Conservation (phyloP, 2,329 filamentous ascomycete genomes). For the Fusarium xylarioides region DNA sequence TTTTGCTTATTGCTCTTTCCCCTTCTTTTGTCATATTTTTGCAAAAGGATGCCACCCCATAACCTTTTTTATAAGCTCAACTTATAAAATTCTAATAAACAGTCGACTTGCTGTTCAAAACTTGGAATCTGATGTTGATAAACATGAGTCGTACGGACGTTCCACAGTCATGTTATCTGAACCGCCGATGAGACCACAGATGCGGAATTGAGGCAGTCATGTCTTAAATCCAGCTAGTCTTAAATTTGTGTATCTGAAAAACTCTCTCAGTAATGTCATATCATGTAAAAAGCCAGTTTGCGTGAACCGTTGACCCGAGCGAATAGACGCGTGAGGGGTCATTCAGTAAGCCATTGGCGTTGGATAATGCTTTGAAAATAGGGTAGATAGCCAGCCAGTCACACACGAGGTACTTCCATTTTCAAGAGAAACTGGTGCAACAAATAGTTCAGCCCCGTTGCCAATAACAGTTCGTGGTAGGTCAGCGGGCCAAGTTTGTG, state of each 20-base stretch:
- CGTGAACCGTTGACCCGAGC: not conserved
- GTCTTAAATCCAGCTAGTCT: no score
- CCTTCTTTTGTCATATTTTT: not conserved
- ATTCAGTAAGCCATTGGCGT: slow-evolving; percentile 77
- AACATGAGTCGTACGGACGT: not conserved
- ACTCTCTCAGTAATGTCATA: fast-evolving
- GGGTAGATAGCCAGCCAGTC: not conserved
- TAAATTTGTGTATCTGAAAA: not conserved
- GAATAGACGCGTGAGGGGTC: slow-evolving; percentile 79
- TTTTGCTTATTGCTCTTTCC: not conserved
- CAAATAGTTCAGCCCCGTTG: not conserved
- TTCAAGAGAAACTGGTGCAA: not conserved
- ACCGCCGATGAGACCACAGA: not conserved
- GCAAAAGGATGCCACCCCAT: not conserved
- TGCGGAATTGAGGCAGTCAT: not conserved
- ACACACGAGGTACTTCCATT: not conserved
- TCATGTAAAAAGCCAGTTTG: not conserved
- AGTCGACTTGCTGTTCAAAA: no score
- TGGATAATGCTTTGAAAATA: slow-evolving; percentile 54
- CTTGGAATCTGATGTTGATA: not conserved
- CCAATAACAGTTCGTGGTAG: not conserved
- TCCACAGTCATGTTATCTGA: not conserved
- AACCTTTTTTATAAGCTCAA: no score
- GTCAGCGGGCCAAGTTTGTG: not conserved
- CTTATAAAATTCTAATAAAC: no score